Conservation (phyloP, 2,329 filamentous ascomycete genomes). For the Ploettnerulaceae sp. region DNA sequence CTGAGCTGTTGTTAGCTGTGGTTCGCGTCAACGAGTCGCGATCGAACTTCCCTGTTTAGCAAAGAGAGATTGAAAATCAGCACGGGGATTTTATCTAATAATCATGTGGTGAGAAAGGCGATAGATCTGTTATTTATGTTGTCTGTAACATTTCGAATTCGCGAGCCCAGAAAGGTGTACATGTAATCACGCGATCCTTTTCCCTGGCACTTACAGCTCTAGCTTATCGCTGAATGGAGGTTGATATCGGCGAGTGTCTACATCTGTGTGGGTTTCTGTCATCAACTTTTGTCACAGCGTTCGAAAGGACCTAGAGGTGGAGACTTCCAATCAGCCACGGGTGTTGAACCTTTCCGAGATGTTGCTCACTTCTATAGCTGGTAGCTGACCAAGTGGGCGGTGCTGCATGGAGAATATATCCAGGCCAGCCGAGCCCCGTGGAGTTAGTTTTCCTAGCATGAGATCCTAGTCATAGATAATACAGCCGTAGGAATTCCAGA, state of each 20-base stretch:
- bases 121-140: background rate
- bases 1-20: too few relatives aligned
- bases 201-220: background rate
- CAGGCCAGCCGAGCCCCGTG: conserved; percentile 1
- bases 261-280: background rate
- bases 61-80: background rate
- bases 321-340: conserved; percentile 3
- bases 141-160: background rate
- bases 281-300: background rate
- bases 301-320: too few relatives aligned
- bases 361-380: background rate
- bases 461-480: background rate
- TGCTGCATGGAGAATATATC: conserved; percentile 1
- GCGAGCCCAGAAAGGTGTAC: background rate
- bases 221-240: too few relatives aligned
- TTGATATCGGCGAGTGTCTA: background rate
- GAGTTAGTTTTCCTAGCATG: background rate
- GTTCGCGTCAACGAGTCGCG: background rate
- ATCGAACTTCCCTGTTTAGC: background rate
- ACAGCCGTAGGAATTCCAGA: too few relatives aligned
- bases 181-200: too few relatives aligned
- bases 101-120: background rate
- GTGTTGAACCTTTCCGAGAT: background rate
- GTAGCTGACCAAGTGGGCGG: background rate
- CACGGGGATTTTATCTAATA: background rate